Evolutionary conservation across 352 stramenopile genomes (phyloP).

Genomic region (Pythium oligandrum): DNA sequence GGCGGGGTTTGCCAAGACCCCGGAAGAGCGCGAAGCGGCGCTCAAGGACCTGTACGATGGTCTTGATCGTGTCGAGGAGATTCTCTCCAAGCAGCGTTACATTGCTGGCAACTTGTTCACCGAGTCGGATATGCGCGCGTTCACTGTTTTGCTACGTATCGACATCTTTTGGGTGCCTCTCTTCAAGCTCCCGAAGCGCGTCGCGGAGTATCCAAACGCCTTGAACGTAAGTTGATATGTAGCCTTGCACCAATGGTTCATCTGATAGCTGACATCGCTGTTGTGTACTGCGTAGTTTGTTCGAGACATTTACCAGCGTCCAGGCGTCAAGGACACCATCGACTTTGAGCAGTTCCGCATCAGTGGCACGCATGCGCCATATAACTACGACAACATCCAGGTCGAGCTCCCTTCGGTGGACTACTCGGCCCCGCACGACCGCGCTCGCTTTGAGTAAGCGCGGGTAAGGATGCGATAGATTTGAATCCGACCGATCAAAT

Average conservation of each 20-base stretch:
- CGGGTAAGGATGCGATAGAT: too few species aligned
- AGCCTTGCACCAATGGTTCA: too few species aligned
- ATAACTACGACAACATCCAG: constrained; percentile 45
- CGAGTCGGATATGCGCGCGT: constrained; percentile 88
- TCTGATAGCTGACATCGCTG: too few species aligned
- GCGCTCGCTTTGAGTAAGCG: constrained; percentile 19
- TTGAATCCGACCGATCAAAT: too few species aligned
- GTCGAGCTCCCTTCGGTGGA: constrained; percentile 28
- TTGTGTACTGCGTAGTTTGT: constrained; percentile 20
- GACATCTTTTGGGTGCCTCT: constrained; percentile 89
- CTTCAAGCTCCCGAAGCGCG: constrained; percentile 70
- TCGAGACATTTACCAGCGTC: constrained; percentile 45
- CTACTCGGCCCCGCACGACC: constrained; percentile 26
- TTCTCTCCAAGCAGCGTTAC: constrained; percentile 68
- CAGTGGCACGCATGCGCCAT: too few species aligned
- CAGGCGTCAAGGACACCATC: constrained; percentile 29
- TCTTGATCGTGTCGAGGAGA: constrained; percentile 75
- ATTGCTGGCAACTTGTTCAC: constrained; percentile 68
- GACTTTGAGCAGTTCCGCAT: constrained; percentile 45
- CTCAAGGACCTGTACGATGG: constrained; percentile 76
- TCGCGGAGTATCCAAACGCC: constrained; percentile 82
- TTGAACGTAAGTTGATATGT: constrained; percentile 35
- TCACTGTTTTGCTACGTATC: constrained; percentile 90
- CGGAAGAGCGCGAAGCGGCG: constrained; percentile 86
- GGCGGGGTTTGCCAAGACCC: constrained; percentile 44